A percentile compares a stretch with the other conserved stretches of the same genome.
Conservation (phyloP, 768 basidiomycete genomes). For the Tricholoma furcatifolium region DNA sequence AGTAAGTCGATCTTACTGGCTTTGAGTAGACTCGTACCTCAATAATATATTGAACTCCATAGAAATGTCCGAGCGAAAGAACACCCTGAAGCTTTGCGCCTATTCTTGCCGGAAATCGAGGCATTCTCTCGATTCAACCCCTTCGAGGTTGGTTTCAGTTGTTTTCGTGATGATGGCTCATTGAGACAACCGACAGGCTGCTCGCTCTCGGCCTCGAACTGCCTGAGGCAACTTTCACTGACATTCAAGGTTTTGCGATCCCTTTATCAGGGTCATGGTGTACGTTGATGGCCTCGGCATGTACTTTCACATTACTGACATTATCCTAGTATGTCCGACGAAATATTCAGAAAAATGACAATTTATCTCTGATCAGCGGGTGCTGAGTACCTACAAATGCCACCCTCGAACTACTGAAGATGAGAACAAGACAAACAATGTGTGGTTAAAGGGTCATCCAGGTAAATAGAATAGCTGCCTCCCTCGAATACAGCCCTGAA, state of each 20-base stretch:
- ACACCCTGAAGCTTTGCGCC: slow-evolving; percentile 37
- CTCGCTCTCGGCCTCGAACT: slow-evolving; percentile 44
- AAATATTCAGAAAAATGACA: slow-evolving; percentile 38
- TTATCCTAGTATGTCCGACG: slow-evolving; percentile 39
- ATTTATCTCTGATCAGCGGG: slow-evolving; percentile 29
- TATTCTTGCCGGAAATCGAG: slow-evolving; percentile 33
- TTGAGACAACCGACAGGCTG: slow-evolving; percentile 12
- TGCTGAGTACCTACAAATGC: slow-evolving; percentile 21
- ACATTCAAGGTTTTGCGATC: slow-evolving; percentile 35
- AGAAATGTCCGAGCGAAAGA: slow-evolving; percentile 27
- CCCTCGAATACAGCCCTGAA: background rate
- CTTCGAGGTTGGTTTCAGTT: slow-evolving; percentile 42
- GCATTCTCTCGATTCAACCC: slow-evolving; percentile 35
- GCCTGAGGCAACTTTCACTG: slow-evolving; percentile 41
- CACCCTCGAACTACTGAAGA: slow-evolving; percentile 41
- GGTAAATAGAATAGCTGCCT: slow-evolving; percentile 22
- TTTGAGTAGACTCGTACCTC: background rate
- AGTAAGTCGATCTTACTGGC: slow-evolving; percentile 32
- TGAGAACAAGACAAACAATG: slow-evolving; percentile 39
- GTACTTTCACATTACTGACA: slow-evolving; percentile 27
- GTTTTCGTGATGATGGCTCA: background rate
- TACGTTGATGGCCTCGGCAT: slow-evolving; percentile 9
- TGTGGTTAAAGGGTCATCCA: slow-evolving; percentile 52
- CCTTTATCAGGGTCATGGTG: slow-evolving; percentile 35
- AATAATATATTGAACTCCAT: slow-evolving; percentile 25